Conservation (phyloP, 345 rosid species). For the Mallotus nudiflorus region DNA sequence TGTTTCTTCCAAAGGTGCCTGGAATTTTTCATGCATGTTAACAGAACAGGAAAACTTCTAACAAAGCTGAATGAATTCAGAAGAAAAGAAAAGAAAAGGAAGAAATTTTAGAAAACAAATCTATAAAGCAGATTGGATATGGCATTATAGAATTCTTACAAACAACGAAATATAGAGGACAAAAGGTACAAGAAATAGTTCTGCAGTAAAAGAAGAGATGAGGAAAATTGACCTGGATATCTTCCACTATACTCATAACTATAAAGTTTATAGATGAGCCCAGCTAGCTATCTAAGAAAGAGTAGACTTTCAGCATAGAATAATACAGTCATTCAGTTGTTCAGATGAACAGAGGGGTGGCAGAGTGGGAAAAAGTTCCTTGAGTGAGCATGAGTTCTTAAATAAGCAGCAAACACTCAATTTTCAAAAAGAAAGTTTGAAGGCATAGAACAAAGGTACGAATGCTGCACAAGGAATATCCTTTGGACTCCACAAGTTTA, state of each 20-base stretch:
- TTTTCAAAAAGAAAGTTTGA: slow-evolving; percentile 1
- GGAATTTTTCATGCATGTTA: slow-evolving; percentile 24
- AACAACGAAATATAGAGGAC: no score
- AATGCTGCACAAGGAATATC: neutral
- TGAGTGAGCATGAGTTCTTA: neutral
- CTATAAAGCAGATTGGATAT: neutral
- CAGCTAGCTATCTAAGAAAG: no score
- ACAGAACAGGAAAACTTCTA: slow-evolving; percentile 4
- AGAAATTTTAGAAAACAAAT: neutral
- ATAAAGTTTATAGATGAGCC: no score
- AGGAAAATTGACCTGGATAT: no score
- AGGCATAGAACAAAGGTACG: neutral
- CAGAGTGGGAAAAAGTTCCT: neutral
- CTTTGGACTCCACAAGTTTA: neutral
- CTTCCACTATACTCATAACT: no score
- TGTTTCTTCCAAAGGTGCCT: slow-evolving; percentile 85
- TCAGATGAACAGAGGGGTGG: neutral
- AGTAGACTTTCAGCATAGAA: no score
- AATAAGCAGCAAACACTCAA: neutral
- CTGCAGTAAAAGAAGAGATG: neutral
- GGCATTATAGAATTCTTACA: no score
- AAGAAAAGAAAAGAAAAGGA: no score
- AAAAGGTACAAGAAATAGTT: neutral
- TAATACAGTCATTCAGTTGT: neutral
- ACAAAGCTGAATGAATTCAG: neutral